phyloP scores from a whole-genome alignment of 345 rosid species.

The Euclidium syriacum region DNA sequence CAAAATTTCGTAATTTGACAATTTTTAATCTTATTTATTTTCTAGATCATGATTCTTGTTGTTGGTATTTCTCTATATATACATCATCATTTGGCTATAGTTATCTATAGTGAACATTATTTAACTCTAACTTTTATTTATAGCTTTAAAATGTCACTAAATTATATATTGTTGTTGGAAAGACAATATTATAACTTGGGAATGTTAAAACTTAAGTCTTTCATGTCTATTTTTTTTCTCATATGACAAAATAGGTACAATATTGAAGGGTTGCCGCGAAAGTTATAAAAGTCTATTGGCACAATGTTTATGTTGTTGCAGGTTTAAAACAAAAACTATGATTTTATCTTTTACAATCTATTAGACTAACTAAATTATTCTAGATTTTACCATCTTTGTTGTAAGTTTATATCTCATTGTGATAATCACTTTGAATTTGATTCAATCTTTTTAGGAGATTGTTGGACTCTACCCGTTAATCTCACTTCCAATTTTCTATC shows the following conservation, averaged over 20 bases:
- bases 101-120: not conserved
- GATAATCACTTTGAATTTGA: not conserved
- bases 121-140: not conserved
- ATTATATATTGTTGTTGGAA: not conserved
- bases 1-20: not conserved
- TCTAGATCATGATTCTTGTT: too few species aligned
- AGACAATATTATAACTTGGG: not conserved
- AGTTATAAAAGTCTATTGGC: conserved; percentile 41
- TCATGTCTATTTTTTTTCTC: not conserved
- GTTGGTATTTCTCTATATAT: not conserved
- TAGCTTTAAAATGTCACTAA: not conserved
- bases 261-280: conserved; percentile 34
- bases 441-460: conserved; percentile 49
- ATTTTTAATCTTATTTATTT: not conserved
- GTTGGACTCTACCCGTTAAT: conserved; percentile 17
- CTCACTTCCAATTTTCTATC: not conserved
- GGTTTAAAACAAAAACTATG: conserved; percentile 26
- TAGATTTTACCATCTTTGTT: not conserved
- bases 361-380: not conserved
- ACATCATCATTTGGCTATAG: not conserved
- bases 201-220: not conserved
- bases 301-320: conserved; percentile 26
- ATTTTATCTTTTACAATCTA: not conserved
- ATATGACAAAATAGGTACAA: conserved; percentile 28
- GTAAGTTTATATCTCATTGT: not conserved